These are phyloP conservation scores for Guillardia theta DNA, from an alignment of 78 protist species.

Conservation along the genomic window DNA sequence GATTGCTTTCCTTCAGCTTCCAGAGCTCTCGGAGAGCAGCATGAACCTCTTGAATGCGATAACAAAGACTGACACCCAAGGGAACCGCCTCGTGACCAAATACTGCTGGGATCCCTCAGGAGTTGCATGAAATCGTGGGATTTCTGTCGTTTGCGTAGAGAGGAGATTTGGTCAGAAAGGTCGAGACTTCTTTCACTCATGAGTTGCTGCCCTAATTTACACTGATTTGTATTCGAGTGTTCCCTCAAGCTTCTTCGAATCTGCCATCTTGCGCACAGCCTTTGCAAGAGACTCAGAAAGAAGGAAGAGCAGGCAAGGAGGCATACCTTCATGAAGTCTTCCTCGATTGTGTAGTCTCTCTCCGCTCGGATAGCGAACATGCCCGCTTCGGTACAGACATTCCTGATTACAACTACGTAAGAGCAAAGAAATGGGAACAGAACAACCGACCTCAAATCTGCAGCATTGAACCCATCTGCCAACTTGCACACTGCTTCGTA, in stretches of 20 bases:
- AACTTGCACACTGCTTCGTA: constrained; percentile 94
- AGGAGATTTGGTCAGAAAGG: too few species aligned
- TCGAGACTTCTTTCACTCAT: too few species aligned
- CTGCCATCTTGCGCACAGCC: constrained; percentile 93
- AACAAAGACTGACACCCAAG: too few species aligned
- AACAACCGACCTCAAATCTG: constrained; percentile 97
- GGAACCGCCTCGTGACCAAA: too few species aligned
- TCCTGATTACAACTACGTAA: too few species aligned
- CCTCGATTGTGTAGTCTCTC: constrained; percentile 86
- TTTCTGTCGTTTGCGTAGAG: too few species aligned
- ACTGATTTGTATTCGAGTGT: constrained; percentile 68
- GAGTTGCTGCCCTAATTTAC: neutral
- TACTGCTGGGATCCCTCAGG: too few species aligned
- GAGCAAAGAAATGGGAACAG: too few species aligned
- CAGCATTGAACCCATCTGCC: constrained; percentile 98
- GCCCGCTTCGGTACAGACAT: constrained; percentile 98
- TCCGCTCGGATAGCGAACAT: constrained; percentile 89
- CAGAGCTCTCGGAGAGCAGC: too few species aligned
- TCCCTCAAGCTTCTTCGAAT: constrained; percentile 95
- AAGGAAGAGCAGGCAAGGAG: neutral
- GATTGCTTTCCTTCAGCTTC: too few species aligned
- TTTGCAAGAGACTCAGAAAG: constrained; percentile 33
- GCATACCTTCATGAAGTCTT: constrained; percentile 97
- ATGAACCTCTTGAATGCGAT: too few species aligned
- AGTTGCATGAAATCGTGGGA: too few species aligned